Evolutionary conservation across 352 stramenopile species (phyloP).

Genomic region (Elongisporangium anandrum): DNA sequence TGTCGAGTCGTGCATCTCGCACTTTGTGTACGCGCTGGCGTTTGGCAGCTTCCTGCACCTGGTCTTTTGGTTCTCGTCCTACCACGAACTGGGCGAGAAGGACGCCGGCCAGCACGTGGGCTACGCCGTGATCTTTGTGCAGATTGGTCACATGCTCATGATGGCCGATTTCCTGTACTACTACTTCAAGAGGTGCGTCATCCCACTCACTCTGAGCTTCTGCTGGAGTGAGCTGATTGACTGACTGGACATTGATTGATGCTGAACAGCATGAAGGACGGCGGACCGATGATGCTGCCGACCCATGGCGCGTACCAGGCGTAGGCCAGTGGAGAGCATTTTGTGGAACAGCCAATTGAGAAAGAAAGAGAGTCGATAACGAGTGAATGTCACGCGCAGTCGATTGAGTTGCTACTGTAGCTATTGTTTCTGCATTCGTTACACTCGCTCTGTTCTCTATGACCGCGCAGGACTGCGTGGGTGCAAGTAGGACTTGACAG

Average conservation of each 20-base stretch:
- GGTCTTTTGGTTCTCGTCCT: constrained; percentile 99
- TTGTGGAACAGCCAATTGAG: neutral
- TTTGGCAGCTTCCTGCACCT: constrained; percentile 96
- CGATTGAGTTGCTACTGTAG: neutral
- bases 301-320: constrained; percentile 82
- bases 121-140: constrained; percentile 96
- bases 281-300: constrained; percentile 87
- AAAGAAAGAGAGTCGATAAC: neutral
- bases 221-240: constrained; percentile 6
- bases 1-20: constrained; percentile 95
- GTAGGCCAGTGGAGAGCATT: constrained; percentile 15
- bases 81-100: constrained; percentile 96
- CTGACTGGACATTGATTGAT: constrained; percentile 5
- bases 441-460: neutral
- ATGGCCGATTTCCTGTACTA: constrained; percentile 99
- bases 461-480: neutral
- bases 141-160: constrained; percentile 97
- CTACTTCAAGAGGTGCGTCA: constrained; percentile 92
- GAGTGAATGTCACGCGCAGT: neutral
- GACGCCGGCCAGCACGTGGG: constrained; percentile 85
- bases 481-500: constrained; percentile 67
- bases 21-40: constrained; percentile 95
- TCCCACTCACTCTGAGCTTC: neutral
- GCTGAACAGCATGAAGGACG: constrained; percentile 76
- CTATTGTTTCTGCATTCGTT: neutral